phyloP scores from a whole-genome alignment of 306 rosid genomes.

The Astragalus glycyphyllos region DNA sequence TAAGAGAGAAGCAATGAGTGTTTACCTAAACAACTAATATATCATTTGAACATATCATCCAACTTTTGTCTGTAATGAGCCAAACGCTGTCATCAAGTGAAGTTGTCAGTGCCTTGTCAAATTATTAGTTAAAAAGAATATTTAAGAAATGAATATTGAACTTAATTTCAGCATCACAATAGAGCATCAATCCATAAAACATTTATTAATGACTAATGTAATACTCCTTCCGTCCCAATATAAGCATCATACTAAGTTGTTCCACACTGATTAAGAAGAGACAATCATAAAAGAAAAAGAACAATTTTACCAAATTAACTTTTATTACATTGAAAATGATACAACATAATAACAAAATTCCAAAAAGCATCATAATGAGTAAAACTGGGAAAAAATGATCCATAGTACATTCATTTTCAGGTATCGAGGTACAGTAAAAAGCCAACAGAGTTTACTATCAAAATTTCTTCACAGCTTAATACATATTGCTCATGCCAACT shows the following conservation, averaged over 20 bases:
- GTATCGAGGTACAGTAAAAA: slow-evolving; percentile 18
- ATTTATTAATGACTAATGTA: slow-evolving; percentile 23
- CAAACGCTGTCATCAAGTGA: slow-evolving; percentile 48
- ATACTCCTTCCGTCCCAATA: too few species aligned
- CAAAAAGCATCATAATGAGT: too few species aligned
- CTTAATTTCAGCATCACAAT: slow-evolving; percentile 29
- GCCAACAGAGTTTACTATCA: too few species aligned
- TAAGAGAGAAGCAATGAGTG: slow-evolving; percentile 17
- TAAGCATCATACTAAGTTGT: too few species aligned
- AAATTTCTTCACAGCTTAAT: slow-evolving; percentile 22
- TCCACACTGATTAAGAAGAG: too few species aligned
- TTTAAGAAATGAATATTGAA: slow-evolving; percentile 29
- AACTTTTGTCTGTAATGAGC: slow-evolving; percentile 57
- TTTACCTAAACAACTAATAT: slow-evolving; percentile 28
- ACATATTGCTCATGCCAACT: slow-evolving; percentile 11
- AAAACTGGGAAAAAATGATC: too few species aligned
- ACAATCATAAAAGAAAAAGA: too few species aligned
- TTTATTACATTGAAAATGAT: too few species aligned
- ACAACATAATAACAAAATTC: too few species aligned
- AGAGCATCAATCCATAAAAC: slow-evolving; percentile 34
- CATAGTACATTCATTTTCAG: background rate
- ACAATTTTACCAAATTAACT: too few species aligned
- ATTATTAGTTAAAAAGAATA: slow-evolving; percentile 30
- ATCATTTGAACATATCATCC: slow-evolving; percentile 51
- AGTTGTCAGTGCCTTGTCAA: slow-evolving; percentile 38